Conservation (phyloP, 1,284 basidiomycete genomes). For the Irpex sp. region DNA sequence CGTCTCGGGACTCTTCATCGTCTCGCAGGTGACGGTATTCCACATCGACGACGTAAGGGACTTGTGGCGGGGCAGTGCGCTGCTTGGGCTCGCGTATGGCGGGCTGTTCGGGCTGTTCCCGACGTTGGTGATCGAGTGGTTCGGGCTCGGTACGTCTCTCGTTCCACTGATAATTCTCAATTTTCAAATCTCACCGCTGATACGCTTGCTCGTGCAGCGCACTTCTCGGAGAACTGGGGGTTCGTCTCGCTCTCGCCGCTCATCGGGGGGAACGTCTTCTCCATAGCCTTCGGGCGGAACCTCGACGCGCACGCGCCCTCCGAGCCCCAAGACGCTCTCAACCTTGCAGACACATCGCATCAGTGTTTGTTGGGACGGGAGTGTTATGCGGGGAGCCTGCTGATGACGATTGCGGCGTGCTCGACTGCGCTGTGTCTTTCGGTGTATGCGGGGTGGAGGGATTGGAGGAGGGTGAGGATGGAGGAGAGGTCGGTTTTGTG, state of each 20-base stretch:
- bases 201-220: slow-evolving; percentile 33
- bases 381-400: slow-evolving; percentile 49
- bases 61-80: slow-evolving; percentile 72
- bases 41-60: slow-evolving; percentile 51
- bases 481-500: too few species aligned
- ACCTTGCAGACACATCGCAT: slow-evolving; percentile 21
- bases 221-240: slow-evolving; percentile 85
- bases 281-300: slow-evolving; percentile 75
- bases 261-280: slow-evolving; percentile 80
- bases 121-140: slow-evolving; percentile 80
- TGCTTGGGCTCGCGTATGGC: slow-evolving; percentile 75
- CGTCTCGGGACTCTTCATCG: slow-evolving; percentile 61
- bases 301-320: slow-evolving; percentile 64
- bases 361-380: slow-evolving; percentile 45
- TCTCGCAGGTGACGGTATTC: slow-evolving; percentile 62
- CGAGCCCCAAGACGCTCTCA: slow-evolving; percentile 8
- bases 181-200: background rate
- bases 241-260: slow-evolving; percentile 73
- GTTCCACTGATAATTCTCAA: background rate
- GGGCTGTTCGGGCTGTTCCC: slow-evolving; percentile 75
- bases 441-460: slow-evolving; percentile 44
- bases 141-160: slow-evolving; percentile 60
- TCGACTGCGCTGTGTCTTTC: slow-evolving; percentile 41
- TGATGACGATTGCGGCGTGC: slow-evolving; percentile 45
- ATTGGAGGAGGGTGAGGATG: slow-evolving; percentile 27